phyloP scores from a whole-genome alignment of 176 grass and related monocot genomes.

The Avena atlantica region DNA sequence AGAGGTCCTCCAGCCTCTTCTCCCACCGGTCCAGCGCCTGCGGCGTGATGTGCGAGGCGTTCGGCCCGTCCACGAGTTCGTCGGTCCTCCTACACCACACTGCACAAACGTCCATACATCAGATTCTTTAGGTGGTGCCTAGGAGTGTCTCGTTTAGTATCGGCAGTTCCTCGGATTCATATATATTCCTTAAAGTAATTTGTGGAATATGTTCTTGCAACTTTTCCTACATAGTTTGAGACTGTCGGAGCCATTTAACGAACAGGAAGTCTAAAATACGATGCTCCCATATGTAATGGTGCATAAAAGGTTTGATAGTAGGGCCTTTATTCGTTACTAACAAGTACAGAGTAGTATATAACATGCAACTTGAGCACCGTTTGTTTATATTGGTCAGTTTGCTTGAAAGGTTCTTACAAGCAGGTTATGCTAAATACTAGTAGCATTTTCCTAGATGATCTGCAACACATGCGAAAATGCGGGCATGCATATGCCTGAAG shows the following conservation, averaged over 20 bases:
- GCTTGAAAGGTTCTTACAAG: conserved; percentile 7
- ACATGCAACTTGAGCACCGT: neutral
- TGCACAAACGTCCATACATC: neutral
- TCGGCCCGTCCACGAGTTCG: conserved; percentile 93
- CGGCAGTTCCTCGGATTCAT: neutral
- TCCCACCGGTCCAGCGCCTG: conserved; percentile 91
- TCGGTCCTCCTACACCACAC: conserved; percentile 99
- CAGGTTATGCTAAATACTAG: neutral
- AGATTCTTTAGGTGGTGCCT: conserved; percentile 10
- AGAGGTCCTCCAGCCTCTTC: conserved; percentile 84
- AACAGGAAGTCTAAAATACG: conserved; percentile 2
- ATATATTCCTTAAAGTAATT: neutral
- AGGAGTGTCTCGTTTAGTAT: conserved; percentile 26
- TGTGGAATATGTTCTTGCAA: conserved; percentile 35
- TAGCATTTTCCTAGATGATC: neutral
- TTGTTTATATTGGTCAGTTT: too few species aligned
- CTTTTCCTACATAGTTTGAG: conserved; percentile 26
- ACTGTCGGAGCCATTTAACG: conserved; percentile 12
- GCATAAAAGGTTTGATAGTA: neutral
- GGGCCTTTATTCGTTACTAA: conserved; percentile 6
- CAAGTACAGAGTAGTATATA: neutral
- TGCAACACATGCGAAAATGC: neutral
- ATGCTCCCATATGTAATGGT: neutral
- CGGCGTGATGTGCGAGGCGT: conserved; percentile 90
- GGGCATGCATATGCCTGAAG: neutral